phyloP scores from a whole-genome alignment of 2,329 filamentous ascomycete genomes.

The Xylaria polymorpha region DNA sequence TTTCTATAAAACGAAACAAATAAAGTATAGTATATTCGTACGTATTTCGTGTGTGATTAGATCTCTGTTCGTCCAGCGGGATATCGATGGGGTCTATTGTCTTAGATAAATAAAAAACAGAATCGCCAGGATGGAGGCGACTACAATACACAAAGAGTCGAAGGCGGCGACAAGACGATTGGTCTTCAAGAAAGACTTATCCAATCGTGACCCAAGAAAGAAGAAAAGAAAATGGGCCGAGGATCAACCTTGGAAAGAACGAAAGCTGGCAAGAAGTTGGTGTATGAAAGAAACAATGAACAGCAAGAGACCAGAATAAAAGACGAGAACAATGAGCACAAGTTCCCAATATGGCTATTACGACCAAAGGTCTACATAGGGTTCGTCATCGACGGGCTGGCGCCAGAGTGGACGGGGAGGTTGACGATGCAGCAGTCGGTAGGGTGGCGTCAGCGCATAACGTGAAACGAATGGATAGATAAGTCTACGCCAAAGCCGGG shows the following conservation, averaged over 20 bases:
- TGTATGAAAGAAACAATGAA: constrained; percentile 40
- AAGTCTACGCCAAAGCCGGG: constrained; percentile 20
- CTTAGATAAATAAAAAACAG: constrained; percentile 34
- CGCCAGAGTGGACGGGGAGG: constrained; percentile 40
- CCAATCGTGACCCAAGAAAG: constrained; percentile 42
- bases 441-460: constrained; percentile 33
- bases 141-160: constrained; percentile 38
- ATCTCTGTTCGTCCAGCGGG: constrained; percentile 21
- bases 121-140: constrained; percentile 30
- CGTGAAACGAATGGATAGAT: constrained; percentile 31
- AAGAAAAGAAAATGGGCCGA: constrained; percentile 55
- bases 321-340: constrained; percentile 21
- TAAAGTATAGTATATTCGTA: constrained; percentile 20
- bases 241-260: constrained; percentile 70
- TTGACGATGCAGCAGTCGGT: constrained; percentile 40
- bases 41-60: constrained; percentile 15
- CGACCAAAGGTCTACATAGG: constrained; percentile 19
- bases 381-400: constrained; percentile 15
- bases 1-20: not conserved
- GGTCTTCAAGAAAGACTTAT: constrained; percentile 39
- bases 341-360: constrained; percentile 13
- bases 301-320: constrained; percentile 36
- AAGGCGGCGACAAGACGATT: constrained; percentile 36
- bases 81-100: constrained; percentile 18
- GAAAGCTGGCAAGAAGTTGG: constrained; percentile 49